Evolutionary conservation across 106 monocot species (phyloP).

Genomic region (Amphibolis antarctica): DNA sequence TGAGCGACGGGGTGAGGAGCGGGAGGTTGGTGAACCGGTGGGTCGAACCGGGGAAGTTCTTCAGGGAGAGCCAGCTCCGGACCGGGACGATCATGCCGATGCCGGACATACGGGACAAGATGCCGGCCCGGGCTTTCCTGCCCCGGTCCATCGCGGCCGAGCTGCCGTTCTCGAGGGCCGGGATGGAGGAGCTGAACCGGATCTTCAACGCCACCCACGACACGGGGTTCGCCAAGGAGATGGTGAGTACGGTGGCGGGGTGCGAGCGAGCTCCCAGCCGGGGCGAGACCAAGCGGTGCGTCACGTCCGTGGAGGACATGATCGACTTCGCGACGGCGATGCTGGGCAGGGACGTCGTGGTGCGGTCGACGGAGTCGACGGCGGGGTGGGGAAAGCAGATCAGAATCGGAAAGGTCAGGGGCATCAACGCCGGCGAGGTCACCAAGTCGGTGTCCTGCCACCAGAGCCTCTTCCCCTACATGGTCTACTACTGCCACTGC

Average conservation of each 20-base stretch:
- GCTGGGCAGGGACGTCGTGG: constrained; percentile 49
- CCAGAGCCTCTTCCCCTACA: constrained; percentile 89
- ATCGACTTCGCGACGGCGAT: constrained; percentile 67
- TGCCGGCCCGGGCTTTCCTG: constrained; percentile 61
- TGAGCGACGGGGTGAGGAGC: constrained; percentile 1
- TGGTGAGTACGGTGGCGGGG: constrained; percentile 48
- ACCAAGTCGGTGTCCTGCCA: constrained; percentile 81
- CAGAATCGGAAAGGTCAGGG: constrained; percentile 40
- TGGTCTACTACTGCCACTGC: constrained; percentile 87
- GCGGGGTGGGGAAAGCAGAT: constrained; percentile 33
- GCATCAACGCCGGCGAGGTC: constrained; percentile 55
- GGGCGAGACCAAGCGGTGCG: constrained; percentile 87
- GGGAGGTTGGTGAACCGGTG: constrained; percentile 24
- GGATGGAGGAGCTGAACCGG: constrained; percentile 12
- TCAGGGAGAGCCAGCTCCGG: constrained; percentile 44
- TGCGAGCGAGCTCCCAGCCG: constrained; percentile 70
- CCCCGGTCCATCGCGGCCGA: constrained; percentile 44
- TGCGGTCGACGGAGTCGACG: constrained; percentile 37
- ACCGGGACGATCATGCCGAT: constrained; percentile 55
- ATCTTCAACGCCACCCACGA: constrained; percentile 33
- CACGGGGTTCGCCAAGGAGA: constrained; percentile 46
- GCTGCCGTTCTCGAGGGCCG: constrained; percentile 39
- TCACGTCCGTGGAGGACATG: constrained; percentile 67
- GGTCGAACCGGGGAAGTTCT: constrained; percentile 83
- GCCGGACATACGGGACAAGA: constrained; percentile 68